Base-by-base conservation (phyloP, 148 eudicot genomes). In the Heliosperma pusillum region DNA sequence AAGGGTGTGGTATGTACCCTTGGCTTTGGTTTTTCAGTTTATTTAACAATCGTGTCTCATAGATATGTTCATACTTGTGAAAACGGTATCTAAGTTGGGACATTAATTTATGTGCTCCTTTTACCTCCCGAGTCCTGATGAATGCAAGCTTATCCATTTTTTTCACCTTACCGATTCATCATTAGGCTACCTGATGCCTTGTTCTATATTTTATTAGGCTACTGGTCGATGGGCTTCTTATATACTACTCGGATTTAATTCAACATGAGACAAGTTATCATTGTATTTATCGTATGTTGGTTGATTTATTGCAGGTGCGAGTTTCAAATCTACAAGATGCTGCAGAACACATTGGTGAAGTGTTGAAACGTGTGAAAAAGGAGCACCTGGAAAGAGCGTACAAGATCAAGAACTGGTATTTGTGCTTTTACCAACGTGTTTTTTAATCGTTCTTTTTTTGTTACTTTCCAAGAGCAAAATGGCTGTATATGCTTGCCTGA, bases 1-100 rank as follows among this genome's bases (percentile, higher is more conserved):
- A 95, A 95, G 92, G 99, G 99, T 2, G 99, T 95, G 97, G 99
- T 95, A 90, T 76, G 98, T 82, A 68, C 24, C 65, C n/a, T 45
- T 21, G 21, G 8, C 66, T 59, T 47, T 64, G 5, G 55, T 2
- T 16, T 50, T 50, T 16, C 17, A 3, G 22, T 67, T 58, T 27
- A 53, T 24, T 71, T 47, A 20, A 26, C 50, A 21, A 45, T 47
- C 45, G 29, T 69, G n/a, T 61, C n/a, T 47, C 10, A 52, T 10
- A 7, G 12, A 10, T 56, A 9, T 10, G 13, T 47, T 47, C 55
- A 12, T 10, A 36, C 8, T 36, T 6, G 42, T 33, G 42, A 36
- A 36, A 36, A 36, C 42, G 7, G 42, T 7, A 36, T 36, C 42
- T 7, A 6, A 36, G 42, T 36, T 0, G 40, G 42, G 42, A 10